A percentile compares a stretch with the other conserved stretches of the same genome.
Conservation (phyloP, 805 yeast species). For the Candida tallmaniae region DNA sequence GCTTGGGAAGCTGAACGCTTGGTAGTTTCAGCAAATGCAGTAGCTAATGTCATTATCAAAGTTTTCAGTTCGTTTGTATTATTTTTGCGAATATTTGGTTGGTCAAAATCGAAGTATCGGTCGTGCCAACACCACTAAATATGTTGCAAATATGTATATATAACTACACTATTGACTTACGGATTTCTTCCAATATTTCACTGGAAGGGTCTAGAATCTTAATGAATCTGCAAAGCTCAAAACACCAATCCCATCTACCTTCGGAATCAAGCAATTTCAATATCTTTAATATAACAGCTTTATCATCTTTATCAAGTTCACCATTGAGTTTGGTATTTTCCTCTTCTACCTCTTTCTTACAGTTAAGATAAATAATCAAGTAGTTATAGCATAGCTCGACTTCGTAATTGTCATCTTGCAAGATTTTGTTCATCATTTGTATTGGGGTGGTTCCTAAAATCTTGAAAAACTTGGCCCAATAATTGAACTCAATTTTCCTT, state of each 20-base stretch:
- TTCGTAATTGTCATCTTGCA: constrained; percentile 21
- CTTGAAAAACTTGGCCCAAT: constrained; percentile 48
- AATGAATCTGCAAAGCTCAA: constrained; percentile 50
- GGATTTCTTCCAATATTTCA: constrained; percentile 18
- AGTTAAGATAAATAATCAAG: constrained; percentile 48
- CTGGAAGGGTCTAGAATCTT: constrained; percentile 46
- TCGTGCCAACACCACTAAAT: neutral
- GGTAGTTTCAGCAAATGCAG: constrained; percentile 82
- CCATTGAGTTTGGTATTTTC: too few species aligned
- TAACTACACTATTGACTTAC: neutral
- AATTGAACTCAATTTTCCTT: constrained; percentile 52
- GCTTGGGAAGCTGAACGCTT: constrained; percentile 56
- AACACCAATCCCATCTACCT: constrained; percentile 49
- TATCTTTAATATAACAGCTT: constrained; percentile 38
- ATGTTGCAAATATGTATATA: neutral
- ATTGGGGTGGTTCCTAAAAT: constrained; percentile 41
- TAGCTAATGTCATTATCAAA: constrained; percentile 54
- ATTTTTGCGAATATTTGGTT: constrained; percentile 17
- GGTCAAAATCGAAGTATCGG: constrained; percentile 13
- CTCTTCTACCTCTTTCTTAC: constrained; percentile 36
- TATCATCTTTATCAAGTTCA: constrained; percentile 29
- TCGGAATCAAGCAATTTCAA: constrained; percentile 37
- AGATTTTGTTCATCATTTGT: constrained; percentile 37
- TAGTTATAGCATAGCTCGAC: constrained; percentile 49
- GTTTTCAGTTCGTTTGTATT: constrained; percentile 2